Evolutionary conservation across 306 rosid species (phyloP), one percentile per base, ranked within the genome.

Genomic region (Prunus salicina): DNA sequence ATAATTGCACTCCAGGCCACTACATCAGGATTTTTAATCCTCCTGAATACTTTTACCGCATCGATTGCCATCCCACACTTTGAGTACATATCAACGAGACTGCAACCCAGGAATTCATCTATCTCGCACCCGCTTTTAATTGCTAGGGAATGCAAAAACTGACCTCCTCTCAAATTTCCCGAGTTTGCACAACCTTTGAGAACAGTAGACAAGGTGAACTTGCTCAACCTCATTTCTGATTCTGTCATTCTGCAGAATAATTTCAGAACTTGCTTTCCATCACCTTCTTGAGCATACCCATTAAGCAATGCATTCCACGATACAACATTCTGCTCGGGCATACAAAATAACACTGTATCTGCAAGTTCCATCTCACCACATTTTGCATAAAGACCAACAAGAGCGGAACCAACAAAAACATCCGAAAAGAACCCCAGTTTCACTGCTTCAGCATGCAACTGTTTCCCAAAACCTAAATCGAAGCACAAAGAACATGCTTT

Each of bases 261-360:
- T 63, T 67, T 64, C 66, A 84, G n/a, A 74, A 57, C 84, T 69
- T 72, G 50, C 12, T 32, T 69, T 14, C 58, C 73, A 18, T 84
- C 77, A 13, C 82, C 87, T 69, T 67, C 25, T 52, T 83, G 76
- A 76, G 87, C 80, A 51, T 76, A 80, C 30, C 87, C 87, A 73
- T 73, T 79, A 20, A 84, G 84, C 61, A 84, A 63, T 64, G 81
- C 87, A 69, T 84, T 84, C 87, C 84, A 80, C n/a, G 84, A 67
- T 45, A 84, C 82, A 27, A 65, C 82, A 77, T 84, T 80, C 79
- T 80, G 82, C 80, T 76, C 80, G 7, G 84, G 87, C 84, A 84
- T 76, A 60, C 70, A 72, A 32, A 77, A 24, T 60, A 84, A 84
- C 74, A 69, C 79, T 60, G 27, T 68, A 62, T 50, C 74, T 19